phyloP scores from a whole-genome alignment of 2,329 filamentous ascomycete species.

The Arthrobotrys conoides region DNA sequence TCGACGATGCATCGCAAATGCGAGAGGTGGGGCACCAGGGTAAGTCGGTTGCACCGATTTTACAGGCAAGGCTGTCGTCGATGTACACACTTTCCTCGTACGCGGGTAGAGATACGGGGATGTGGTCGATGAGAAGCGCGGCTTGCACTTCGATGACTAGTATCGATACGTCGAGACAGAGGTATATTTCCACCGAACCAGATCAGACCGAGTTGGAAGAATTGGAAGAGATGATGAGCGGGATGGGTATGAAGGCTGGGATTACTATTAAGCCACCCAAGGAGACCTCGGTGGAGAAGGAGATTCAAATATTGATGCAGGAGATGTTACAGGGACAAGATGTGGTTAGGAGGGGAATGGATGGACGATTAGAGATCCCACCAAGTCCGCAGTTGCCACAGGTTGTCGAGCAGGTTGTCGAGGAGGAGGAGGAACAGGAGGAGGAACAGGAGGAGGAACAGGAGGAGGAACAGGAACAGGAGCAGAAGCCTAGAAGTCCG shows the following conservation, averaged over 20 bases:
- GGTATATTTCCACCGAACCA: slow-evolving; percentile 46
- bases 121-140: slow-evolving; percentile 51
- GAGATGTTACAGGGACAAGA: slow-evolving; percentile 56
- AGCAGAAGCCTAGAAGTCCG: slow-evolving; percentile 23
- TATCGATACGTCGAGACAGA: slow-evolving; percentile 44
- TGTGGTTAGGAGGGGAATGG: slow-evolving; percentile 37
- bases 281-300: slow-evolving; percentile 47
- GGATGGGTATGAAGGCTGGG: slow-evolving; percentile 39
- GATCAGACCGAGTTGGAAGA: slow-evolving; percentile 52
- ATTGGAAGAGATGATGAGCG: slow-evolving; percentile 58
- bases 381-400: slow-evolving; percentile 54
- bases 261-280: slow-evolving; percentile 11
- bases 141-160: slow-evolving; percentile 57
- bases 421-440: slow-evolving; percentile 3
- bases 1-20: slow-evolving; percentile 54
- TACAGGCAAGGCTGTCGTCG: slow-evolving; percentile 54
- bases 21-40: slow-evolving; percentile 36
- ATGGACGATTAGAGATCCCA: slow-evolving; percentile 24
- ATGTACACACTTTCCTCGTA: slow-evolving; percentile 58
- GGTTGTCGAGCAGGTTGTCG: slow-evolving; percentile 27
- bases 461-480: slow-evolving; percentile 2
- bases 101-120: slow-evolving; percentile 44
- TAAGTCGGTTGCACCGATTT: slow-evolving; percentile 39
- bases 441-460: slow-evolving; percentile 20
- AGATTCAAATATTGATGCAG: slow-evolving; percentile 55